A percentile compares a stretch with the other conserved stretches of the same genome.
Conservation (phyloP, 768 basidiomycete genomes). For the Boletus rubroflammeus region DNA sequence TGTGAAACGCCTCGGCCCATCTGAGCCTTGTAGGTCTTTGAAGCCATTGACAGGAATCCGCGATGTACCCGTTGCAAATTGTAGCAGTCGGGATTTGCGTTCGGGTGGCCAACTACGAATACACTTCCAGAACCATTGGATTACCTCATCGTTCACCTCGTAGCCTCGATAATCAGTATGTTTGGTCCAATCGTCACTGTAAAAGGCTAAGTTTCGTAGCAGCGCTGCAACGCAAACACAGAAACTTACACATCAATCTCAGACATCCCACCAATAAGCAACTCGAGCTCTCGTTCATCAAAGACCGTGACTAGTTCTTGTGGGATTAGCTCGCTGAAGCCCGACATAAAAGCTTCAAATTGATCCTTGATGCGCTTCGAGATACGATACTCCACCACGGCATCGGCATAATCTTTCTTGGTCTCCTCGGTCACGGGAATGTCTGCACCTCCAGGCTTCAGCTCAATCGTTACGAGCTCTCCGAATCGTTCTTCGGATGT, state of each 20-base stretch:
- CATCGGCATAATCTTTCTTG: conserved; percentile 98
- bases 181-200: conserved; percentile 95
- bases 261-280: conserved; percentile 98
- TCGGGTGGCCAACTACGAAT: conserved; percentile 97
- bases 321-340: conserved; percentile 98
- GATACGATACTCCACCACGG: conserved; percentile 95
- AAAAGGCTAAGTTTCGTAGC: background rate
- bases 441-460: conserved; percentile 85
- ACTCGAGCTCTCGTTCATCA: conserved; percentile 95
- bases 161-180: conserved; percentile 99
- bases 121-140: conserved; percentile 99
- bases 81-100: conserved; percentile 91
- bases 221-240: background rate
- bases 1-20: conserved; percentile 94
- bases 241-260: conserved; percentile 92
- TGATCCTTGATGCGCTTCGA: conserved; percentile 97
- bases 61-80: conserved; percentile 96
- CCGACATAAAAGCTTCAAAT: conserved; percentile 99
- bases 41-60: conserved; percentile 98
- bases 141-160: conserved; percentile 91
- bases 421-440: conserved; percentile 92
- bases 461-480: conserved; percentile 94
- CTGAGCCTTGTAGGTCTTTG: conserved; percentile 97
- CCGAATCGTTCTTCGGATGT: conserved; percentile 98
- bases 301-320: conserved; percentile 98